Conservation (phyloP, 768 basidiomycete species). For the Termitomyces sp. region DNA sequence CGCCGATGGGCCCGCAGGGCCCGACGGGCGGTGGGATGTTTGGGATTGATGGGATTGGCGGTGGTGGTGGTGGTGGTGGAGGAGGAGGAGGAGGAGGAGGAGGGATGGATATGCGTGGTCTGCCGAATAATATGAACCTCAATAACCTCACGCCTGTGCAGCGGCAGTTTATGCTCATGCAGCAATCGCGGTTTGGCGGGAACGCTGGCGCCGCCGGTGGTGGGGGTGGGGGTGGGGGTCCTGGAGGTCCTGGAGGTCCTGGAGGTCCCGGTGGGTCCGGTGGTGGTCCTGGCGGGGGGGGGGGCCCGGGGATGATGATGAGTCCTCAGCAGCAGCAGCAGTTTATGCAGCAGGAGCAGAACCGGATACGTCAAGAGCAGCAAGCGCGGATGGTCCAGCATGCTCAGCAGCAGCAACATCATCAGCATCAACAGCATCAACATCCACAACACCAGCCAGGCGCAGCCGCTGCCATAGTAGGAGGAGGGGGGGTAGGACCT, state of each 20-base stretch:
- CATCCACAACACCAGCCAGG: neutral
- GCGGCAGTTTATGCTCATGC: conserved; percentile 37
- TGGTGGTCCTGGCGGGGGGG: neutral
- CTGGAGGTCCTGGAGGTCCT: neutral
- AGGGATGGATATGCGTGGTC: conserved; percentile 14
- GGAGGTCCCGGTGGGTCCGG: conserved; percentile 8
- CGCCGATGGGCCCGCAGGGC: conserved; percentile 10
- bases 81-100: conserved; percentile 9
- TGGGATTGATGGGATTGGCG: conserved; percentile 19
- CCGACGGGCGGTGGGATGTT: conserved; percentile 15
- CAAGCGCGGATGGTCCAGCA: conserved; percentile 14
- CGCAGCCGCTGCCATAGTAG: conserved; percentile 24
- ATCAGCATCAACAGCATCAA: neutral
- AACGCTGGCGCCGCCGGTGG: neutral
- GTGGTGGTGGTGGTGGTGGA: conserved; percentile 2
- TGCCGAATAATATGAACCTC: conserved; percentile 22
- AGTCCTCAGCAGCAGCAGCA: conserved; percentile 28
- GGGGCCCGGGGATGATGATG: conserved; percentile 15
- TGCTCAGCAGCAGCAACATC: conserved; percentile 27
- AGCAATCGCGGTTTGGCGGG: conserved; percentile 18
- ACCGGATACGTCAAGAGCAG: conserved; percentile 14
- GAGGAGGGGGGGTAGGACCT: conserved; percentile 36
- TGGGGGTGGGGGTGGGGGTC: neutral
- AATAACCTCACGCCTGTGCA: conserved; percentile 35
- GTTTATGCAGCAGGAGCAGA: conserved; percentile 17